Conservation (phyloP, 192 early-diverging fungal species). For the Cetraspora pellucida region DNA sequence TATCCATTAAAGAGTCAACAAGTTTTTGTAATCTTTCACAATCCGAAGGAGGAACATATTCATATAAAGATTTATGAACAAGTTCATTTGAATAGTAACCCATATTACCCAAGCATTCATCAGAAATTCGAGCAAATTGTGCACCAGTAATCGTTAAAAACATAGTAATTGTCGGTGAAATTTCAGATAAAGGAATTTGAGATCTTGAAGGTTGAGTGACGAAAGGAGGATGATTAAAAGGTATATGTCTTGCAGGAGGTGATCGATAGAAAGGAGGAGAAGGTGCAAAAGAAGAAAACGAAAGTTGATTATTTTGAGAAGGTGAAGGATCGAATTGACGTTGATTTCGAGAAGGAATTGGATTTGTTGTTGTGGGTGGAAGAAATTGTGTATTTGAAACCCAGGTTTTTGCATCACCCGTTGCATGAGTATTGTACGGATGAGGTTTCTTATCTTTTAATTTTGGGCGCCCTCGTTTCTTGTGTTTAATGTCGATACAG, state of each 20-base stretch:
- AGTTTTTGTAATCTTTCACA: conserved; percentile 8
- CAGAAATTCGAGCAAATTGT: conserved; percentile 53
- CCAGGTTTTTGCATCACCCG: conserved; percentile 36
- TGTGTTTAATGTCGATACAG: conserved; percentile 88
- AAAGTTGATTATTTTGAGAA: conserved; percentile 34
- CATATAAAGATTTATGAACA: conserved; percentile 49
- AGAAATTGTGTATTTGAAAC: conserved; percentile 12
- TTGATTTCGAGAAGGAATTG: conserved; percentile 32
- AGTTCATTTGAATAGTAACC: conserved; percentile 61
- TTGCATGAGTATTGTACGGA: conserved; percentile 35
- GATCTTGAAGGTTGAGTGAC: conserved; percentile 19
- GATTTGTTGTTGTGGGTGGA: neutral
- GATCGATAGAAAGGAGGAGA: conserved; percentile 18
- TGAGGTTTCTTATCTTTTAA: conserved; percentile 61
- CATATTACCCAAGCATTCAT: conserved; percentile 51
- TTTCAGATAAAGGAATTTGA: conserved; percentile 33
- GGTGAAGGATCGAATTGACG: conserved; percentile 39
- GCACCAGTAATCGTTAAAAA: conserved; percentile 56
- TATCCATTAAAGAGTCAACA: neutral
- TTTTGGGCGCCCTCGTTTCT: conserved; percentile 84
- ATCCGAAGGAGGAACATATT: neutral
- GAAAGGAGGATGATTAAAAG: neutral
- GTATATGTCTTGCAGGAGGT: neutral
- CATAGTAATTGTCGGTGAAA: conserved; percentile 39
- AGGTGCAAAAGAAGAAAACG: neutral